These are phyloP conservation scores for Ophiobolus disseminans DNA, from an alignment of 2,329 filamentous ascomycete species.

Conservation along the genomic window DNA sequence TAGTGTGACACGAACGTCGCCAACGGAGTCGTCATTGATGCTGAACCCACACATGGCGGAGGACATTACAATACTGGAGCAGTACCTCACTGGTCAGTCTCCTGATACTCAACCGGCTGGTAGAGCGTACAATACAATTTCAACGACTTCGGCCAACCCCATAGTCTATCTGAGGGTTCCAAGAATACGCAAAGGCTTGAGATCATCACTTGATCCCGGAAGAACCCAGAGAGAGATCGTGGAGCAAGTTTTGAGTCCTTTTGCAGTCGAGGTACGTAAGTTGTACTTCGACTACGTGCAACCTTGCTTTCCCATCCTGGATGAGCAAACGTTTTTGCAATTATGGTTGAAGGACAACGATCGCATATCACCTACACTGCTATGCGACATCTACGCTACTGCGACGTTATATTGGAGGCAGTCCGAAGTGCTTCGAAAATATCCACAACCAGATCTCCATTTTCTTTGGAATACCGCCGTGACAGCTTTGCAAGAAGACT, in stretches of 20 bases:
- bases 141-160: constrained; percentile 19
- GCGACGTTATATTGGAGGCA: constrained; percentile 20
- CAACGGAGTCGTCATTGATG: constrained; percentile 25
- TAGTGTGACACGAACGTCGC: constrained; percentile 13
- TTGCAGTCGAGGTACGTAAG: constrained; percentile 12
- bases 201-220: constrained; percentile 17
- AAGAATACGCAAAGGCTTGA: constrained; percentile 18
- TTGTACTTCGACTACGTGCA: constrained; percentile 23
- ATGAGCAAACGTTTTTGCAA: constrained; percentile 18
- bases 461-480: constrained; percentile 30
- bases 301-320: constrained; percentile 28
- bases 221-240: constrained; percentile 24
- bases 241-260: constrained; percentile 20
- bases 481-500: constrained; percentile 25
- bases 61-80: constrained; percentile 26
- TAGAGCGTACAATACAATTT: constrained; percentile 20
- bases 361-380: constrained; percentile 21
- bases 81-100: constrained; percentile 20
- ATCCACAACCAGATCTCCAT: constrained; percentile 17
- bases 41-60: constrained; percentile 32
- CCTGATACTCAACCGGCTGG: neutral
- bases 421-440: constrained; percentile 11
- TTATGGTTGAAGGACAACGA: constrained; percentile 21
- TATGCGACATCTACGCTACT: constrained; percentile 28
- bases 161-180: constrained; percentile 28